A percentile compares a stretch with the other conserved stretches of the same genome.
Evolutionary conservation across 2,329 filamentous ascomycete genomes (phyloP).

Genomic region (Dothistroma septosporum): DNA sequence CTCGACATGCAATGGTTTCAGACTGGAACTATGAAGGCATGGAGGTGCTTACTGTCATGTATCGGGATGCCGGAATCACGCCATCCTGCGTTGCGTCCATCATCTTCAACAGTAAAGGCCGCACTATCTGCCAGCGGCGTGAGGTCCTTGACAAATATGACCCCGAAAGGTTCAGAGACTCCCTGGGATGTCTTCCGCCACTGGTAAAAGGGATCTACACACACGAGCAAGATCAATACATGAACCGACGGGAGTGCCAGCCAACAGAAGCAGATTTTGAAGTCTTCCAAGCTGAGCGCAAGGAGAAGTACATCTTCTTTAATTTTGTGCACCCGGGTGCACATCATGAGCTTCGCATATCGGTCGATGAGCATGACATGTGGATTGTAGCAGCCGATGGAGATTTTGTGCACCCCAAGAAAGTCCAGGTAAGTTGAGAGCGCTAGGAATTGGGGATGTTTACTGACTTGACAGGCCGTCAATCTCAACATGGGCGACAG

Average conservation of each 20-base stretch:
- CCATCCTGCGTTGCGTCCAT: constrained; percentile 17
- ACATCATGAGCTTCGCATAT: constrained; percentile 20
- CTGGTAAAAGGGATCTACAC: constrained; percentile 2
- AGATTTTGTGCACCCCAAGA: constrained; percentile 19
- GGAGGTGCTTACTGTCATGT: constrained; percentile 11
- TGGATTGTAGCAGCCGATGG: constrained; percentile 23
- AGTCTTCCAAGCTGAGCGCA: constrained; percentile 15
- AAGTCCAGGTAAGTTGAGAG: constrained; percentile 14
- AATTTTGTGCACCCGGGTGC: constrained; percentile 21
- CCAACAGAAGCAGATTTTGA: constrained; percentile 18
- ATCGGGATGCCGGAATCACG: constrained; percentile 16
- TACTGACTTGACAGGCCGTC: neutral
- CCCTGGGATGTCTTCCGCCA: constrained; percentile 15
- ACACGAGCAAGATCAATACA: constrained; percentile 6
- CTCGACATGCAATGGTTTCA: constrained; percentile 14
- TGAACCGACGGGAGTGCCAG: constrained; percentile 18
- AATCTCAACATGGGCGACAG: constrained; percentile 17
- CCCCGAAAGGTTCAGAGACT: constrained; percentile 6
- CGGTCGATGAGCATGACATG: constrained; percentile 22
- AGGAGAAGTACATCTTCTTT: constrained; percentile 16
- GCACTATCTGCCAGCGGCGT: constrained; percentile 7
- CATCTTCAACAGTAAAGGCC: constrained; percentile 15
- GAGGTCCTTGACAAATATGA: constrained; percentile 8
- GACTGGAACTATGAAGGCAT: constrained; percentile 18
- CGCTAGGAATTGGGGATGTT: too few species aligned